Conservation (phyloP, 202 grass and related monocot species). For the Elaeis oleifera region DNA sequence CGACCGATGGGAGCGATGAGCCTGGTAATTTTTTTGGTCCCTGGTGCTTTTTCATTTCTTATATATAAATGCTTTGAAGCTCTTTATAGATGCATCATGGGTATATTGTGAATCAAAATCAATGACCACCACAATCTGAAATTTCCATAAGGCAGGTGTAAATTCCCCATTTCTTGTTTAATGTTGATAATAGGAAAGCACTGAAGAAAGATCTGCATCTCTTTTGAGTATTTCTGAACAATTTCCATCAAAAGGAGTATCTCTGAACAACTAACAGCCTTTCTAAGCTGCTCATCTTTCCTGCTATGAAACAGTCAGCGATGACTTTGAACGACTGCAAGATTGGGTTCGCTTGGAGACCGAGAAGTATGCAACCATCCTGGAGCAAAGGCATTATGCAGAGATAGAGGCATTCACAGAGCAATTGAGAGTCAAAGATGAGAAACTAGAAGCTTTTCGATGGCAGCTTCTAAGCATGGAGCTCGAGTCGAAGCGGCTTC, state of each 20-base stretch:
- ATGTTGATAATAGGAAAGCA: no score
- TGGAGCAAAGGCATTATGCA: slow-evolving; percentile 44
- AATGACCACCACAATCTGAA: no score
- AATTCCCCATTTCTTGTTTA: no score
- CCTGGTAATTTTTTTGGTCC: slow-evolving; percentile 33
- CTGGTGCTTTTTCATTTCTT: not conserved
- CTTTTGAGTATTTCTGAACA: no score
- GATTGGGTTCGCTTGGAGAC: slow-evolving; percentile 71
- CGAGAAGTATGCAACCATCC: slow-evolving; percentile 52
- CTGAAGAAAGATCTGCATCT: no score
- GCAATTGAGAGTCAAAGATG: slow-evolving; percentile 68
- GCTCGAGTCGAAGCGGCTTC: slow-evolving; percentile 41
- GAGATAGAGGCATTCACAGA: slow-evolving; percentile 88
- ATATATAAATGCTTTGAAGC: no score
- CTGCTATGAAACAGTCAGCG: slow-evolving; percentile 24
- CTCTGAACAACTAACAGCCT: not conserved
- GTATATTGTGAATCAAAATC: no score
- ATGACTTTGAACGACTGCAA: slow-evolving; percentile 52
- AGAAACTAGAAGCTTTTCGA: slow-evolving; percentile 57
- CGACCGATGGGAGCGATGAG: slow-evolving; percentile 38
- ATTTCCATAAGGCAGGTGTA: no score
- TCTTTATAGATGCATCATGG: no score
- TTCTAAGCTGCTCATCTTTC: not conserved
- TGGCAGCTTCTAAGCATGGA: slow-evolving; percentile 55
- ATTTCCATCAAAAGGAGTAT: no score